phyloP scores from a whole-genome alignment of 129 eudicot genomes.

The Helichrysum umbraculigerum region DNA sequence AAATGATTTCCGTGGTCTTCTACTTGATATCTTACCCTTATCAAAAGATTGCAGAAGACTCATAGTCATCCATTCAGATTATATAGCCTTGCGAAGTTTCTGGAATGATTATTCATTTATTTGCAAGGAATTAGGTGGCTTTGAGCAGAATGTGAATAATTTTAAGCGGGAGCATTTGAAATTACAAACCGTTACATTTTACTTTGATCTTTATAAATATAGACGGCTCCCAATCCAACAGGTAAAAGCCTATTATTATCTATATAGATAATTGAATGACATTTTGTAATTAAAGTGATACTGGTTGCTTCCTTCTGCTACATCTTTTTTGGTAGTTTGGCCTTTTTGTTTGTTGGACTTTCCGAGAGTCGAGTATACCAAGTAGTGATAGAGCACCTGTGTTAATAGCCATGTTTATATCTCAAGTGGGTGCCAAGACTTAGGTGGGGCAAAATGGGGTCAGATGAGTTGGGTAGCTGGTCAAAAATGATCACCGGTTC shows the following conservation, averaged over 20 bases:
- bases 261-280: not conserved
- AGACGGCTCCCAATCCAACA: constrained; percentile 93
- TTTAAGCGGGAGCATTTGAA: constrained; percentile 60
- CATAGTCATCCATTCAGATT: constrained; percentile 53
- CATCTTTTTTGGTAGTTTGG: not conserved
- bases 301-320: no score
- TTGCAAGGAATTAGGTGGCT: constrained; percentile 54
- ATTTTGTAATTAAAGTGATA: no score
- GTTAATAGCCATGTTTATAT: not conserved
- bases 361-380: not conserved
- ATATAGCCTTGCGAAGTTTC: constrained; percentile 61
- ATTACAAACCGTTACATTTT: constrained; percentile 51
- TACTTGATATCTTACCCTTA: no score
- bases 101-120: constrained; percentile 65
- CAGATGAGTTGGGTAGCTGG: no score
- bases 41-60: constrained; percentile 55
- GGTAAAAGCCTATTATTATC: constrained; percentile 38
- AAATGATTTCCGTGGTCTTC: no score
- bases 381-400: no score
- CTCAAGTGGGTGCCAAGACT: no score
- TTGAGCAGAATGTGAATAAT: constrained; percentile 51
- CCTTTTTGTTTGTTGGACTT: not conserved
- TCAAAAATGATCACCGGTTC: no score
- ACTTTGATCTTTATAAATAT: constrained; percentile 84
- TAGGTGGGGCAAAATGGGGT: no score